Evolutionary conservation across 129 eudicot genomes (phyloP).

Genomic region (Scalesia atractyloides): DNA sequence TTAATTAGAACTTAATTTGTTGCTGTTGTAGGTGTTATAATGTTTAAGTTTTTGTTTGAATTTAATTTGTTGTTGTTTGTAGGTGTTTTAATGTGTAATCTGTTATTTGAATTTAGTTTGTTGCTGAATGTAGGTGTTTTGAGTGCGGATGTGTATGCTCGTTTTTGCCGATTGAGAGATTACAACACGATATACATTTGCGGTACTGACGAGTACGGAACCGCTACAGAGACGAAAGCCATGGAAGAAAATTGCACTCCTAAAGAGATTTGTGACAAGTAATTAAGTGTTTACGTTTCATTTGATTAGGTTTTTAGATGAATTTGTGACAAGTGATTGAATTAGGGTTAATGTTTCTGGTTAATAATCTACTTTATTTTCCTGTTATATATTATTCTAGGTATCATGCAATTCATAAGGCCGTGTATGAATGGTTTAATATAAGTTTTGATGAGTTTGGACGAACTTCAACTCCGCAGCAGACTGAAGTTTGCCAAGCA

Average conservation of each 20-base stretch:
- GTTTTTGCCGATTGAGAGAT: constrained; percentile 77
- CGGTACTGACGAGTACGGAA: constrained; percentile 97
- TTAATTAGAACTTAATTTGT: too few relatives aligned
- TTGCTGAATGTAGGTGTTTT: constrained; percentile 56
- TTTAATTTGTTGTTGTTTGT: too few relatives aligned
- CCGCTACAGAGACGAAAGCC: constrained; percentile 95
- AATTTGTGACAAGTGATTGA: constrained; percentile 1
- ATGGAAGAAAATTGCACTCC: constrained; percentile 86
- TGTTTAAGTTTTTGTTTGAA: not conserved
- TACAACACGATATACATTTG: constrained; percentile 79
- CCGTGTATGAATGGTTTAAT: constrained; percentile 84
- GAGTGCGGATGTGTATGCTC: constrained; percentile 97
- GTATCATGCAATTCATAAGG: constrained; percentile 87
- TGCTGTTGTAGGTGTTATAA: not conserved
- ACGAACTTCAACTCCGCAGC: constrained; percentile 86
- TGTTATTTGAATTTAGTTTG: constrained; percentile 3
- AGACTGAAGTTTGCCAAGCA: constrained; percentile 93
- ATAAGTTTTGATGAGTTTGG: constrained; percentile 92
- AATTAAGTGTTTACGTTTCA: constrained; percentile 3
- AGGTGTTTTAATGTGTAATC: not conserved
- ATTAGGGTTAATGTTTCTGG: not conserved
- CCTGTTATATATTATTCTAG: constrained; percentile 33
- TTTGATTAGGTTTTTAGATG: not conserved
- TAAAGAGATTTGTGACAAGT: constrained; percentile 92
- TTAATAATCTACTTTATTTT: not conserved